phyloP scores from a whole-genome alignment of 805 yeast genomes.

The Trichomonascus vanleenenianus region DNA sequence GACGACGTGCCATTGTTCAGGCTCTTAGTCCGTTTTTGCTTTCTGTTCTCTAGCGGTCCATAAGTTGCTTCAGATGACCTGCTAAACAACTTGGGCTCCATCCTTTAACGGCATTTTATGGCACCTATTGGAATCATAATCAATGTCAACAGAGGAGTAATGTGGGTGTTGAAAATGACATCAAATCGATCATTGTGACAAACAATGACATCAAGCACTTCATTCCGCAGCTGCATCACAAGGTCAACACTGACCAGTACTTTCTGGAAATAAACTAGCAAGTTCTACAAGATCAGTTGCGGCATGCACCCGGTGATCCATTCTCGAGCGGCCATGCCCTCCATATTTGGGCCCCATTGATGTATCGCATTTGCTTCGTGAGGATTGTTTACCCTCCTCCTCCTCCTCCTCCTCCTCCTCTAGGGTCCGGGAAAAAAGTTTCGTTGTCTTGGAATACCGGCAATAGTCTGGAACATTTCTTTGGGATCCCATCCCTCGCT shows the following conservation, averaged over 20 bases:
- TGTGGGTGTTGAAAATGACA: constrained; percentile 46
- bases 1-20: constrained; percentile 29
- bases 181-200: constrained; percentile 36
- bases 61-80: constrained; percentile 64
- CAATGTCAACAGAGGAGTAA: constrained; percentile 53
- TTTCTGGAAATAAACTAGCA: too few species aligned
- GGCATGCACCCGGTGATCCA: constrained; percentile 77
- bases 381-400: too few species aligned
- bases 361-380: too few species aligned
- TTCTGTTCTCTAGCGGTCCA: constrained; percentile 16
- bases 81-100: constrained; percentile 68
- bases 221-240: constrained; percentile 54
- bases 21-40: constrained; percentile 35
- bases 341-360: too few species aligned
- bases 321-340: constrained; percentile 34
- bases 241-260: constrained; percentile 73
- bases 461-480: too few species aligned
- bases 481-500: too few species aligned
- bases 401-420: too few species aligned
- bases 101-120: constrained; percentile 76
- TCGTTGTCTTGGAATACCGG: too few species aligned
- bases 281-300: constrained; percentile 67
- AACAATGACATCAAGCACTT: constrained; percentile 34
- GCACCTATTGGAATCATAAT: constrained; percentile 93
- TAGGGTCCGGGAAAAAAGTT: too few species aligned